These are phyloP conservation scores for Plasmodium adleri DNA, from an alignment of 169 alveolate genomes.

Conservation along the genomic window DNA sequence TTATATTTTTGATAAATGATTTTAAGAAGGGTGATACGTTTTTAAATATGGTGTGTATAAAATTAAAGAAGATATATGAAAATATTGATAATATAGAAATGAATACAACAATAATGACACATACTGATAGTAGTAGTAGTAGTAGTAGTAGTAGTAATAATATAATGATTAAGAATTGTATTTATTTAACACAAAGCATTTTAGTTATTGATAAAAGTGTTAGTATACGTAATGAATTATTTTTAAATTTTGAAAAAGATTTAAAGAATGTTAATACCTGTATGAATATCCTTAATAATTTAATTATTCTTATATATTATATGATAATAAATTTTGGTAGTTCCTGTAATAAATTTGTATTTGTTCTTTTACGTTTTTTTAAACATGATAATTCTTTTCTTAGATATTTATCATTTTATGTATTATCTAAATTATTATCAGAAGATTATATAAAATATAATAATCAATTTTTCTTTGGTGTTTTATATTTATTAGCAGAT, in stretches of 20 bases:
- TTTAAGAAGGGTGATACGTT: constrained; percentile 39
- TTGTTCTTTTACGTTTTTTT: constrained; percentile 42
- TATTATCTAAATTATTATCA: constrained; percentile 54
- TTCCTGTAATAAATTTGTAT: constrained; percentile 64
- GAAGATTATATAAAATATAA: constrained; percentile 61
- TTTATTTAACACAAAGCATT: constrained; percentile 40
- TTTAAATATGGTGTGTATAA: constrained; percentile 15
- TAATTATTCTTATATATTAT: constrained; percentile 40
- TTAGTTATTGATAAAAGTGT: constrained; percentile 34
- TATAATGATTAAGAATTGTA: constrained; percentile 51
- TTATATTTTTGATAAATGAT: constrained; percentile 45
- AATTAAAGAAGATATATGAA: constrained; percentile 14
- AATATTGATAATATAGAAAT: not conserved
- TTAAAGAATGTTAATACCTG: constrained; percentile 32
- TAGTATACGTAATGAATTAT: constrained; percentile 17
- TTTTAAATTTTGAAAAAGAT: constrained; percentile 36
- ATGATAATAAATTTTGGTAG: constrained; percentile 70
- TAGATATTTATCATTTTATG: constrained; percentile 68
- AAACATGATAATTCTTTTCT: constrained; percentile 58
- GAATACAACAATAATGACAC: no score
- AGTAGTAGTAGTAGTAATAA: not conserved
- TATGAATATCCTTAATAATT: constrained; percentile 46
- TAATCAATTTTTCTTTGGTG: constrained; percentile 55
- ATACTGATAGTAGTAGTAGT: not conserved
- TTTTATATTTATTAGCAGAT: constrained; percentile 55